phyloP scores from a whole-genome alignment of 139 green algal species.

The Pedinophyceae sp. region DNA sequence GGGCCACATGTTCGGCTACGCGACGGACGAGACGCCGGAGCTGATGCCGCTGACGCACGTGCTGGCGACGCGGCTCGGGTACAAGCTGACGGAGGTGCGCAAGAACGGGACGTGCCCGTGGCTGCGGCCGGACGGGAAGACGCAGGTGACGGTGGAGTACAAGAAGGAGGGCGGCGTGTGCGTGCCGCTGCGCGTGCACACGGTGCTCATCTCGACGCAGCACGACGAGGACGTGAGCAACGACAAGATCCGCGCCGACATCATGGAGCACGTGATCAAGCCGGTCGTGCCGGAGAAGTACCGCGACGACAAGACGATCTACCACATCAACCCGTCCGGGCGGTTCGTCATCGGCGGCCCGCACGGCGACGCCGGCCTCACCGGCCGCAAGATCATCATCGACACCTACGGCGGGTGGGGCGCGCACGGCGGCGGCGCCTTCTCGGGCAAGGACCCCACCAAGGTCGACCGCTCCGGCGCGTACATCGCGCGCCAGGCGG shows the following conservation, averaged over 20 bases:
- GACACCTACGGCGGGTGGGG: constrained; percentile 99
- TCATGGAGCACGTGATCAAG: constrained; percentile 99
- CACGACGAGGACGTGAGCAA: constrained; percentile 81
- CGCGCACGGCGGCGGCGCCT: constrained; percentile 93
- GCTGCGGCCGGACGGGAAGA: constrained; percentile 98
- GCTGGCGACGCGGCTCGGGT: constrained; percentile 86
- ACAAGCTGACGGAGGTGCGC: constrained; percentile 50
- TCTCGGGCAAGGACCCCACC: constrained; percentile 88
- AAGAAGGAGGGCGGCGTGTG: constrained; percentile 79
- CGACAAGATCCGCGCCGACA: constrained; percentile 81
- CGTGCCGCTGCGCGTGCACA: constrained; percentile 89
- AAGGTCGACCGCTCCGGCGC: constrained; percentile 80
- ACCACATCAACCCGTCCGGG: constrained; percentile 96
- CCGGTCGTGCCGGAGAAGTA: constrained; percentile 91
- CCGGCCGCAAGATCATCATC: constrained; percentile 99
- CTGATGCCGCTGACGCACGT: constrained; percentile 99
- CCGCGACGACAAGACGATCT: constrained; percentile 98
- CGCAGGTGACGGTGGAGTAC: constrained; percentile 98
- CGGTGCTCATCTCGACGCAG: constrained; percentile 98
- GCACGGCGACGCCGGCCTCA: constrained; percentile 93
- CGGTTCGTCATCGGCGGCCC: constrained; percentile 96
- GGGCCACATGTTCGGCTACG: constrained; percentile 99
- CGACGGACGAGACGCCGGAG: constrained; percentile 93
- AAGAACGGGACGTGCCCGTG: constrained; percentile 84
- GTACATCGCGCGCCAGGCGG: constrained; percentile 96